phyloP scores from a whole-genome alignment of 140 eudicot genomes.

The Ambrosia hybrid region DNA sequence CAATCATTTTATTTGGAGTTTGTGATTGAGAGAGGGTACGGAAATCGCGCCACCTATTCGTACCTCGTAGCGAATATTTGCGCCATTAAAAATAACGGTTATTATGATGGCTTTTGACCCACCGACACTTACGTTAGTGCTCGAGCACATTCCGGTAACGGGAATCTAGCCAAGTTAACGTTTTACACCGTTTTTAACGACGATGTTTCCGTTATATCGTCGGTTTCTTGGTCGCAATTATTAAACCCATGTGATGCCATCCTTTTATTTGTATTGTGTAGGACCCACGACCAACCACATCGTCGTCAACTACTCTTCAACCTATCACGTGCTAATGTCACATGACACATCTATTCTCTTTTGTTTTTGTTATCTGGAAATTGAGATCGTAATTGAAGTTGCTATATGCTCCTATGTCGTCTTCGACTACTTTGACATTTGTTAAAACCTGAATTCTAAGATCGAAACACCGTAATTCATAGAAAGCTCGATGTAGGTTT shows the following conservation, averaged over 20 bases:
- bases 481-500: too few species aligned
- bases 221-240: conserved; percentile 32
- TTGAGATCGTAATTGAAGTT: neutral
- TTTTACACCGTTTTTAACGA: conserved; percentile 18
- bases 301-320: conserved; percentile 35
- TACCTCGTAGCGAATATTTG: conserved; percentile 38
- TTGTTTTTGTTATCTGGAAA: neutral
- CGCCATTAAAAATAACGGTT: conserved; percentile 16
- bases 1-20: conserved; percentile 6
- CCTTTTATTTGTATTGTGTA: neutral
- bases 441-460: too few species aligned
- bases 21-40: conserved; percentile 34
- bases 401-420: neutral
- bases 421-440: too few species aligned
- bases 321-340: conserved; percentile 26
- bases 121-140: conserved; percentile 29
- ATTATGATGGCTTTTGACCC: conserved; percentile 11
- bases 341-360: conserved; percentile 18
- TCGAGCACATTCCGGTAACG: neutral
- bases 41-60: conserved; percentile 32
- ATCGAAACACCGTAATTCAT: too few species aligned
- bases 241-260: conserved; percentile 42
- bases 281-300: conserved; percentile 19
- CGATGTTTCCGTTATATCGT: conserved; percentile 4
- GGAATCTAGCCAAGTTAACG: conserved; percentile 12